Evolutionary conservation across 495 filamentous ascomycete species (phyloP), one percentile per base, ranked within the genome.

Genomic region (Talaromyces borbonicus): DNA sequence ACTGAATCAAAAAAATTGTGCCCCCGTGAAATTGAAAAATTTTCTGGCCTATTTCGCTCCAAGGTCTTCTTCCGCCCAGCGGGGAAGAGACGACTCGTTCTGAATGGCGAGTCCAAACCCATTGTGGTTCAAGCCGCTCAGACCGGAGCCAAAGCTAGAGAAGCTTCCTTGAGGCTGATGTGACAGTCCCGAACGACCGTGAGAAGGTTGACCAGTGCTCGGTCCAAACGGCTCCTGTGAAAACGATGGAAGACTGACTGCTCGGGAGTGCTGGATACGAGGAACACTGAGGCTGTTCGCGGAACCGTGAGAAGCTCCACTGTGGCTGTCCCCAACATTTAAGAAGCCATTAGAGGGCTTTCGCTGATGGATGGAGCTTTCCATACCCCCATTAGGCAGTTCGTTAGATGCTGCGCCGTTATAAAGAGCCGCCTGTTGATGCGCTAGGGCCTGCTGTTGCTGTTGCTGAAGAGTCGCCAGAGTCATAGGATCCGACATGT

Each of bases 221-320:
- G 73, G 72, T 3, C 69, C 69, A 43, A 79, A 73, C 16, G 69
- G 68, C 33, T 79, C 78, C 55, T 80, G 79, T 0, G 77, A 75
- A 57, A 81, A 82, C 4, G 75, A 87, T 1, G 88, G 88, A 50
- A 95, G 66, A 56, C 85, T 90, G 45, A 92, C 85, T 31, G 88
- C 85, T 24, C 88, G 83, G 54, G 79, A 83, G 63, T 95, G 88
- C 52, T 85, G 83, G 22, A 75, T 77, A 29, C 85, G 80, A 24
- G 68, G 71, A 15, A 69, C 68, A 49, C 68, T 77, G 43, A 77
- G 57, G 46, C 56, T 68, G 56, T 77, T 81, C 26, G 76, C 76
- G 16, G 87, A 87, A 18, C 86, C 84, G 4, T 89, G 80, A 24
- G 16, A 23, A 22, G 47, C 5, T 16, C 29, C 37, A 24, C 65